These are phyloP conservation scores for Spongospora subterranea DNA, from an alignment of 208 protist genomes.

Conservation along the genomic window DNA sequence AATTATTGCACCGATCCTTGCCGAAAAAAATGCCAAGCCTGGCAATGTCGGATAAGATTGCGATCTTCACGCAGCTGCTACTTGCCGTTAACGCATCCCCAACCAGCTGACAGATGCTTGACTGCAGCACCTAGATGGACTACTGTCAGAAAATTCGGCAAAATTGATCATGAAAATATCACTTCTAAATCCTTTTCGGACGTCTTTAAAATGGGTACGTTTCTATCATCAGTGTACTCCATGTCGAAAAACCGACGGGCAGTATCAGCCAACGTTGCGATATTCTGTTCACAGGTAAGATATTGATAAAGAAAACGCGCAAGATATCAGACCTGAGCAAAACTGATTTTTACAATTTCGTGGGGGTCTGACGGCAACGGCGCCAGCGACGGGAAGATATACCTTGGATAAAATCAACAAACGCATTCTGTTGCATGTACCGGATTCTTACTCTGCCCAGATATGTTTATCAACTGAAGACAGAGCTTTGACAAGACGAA, in stretches of 20 bases:
- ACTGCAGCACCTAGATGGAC: conserved; percentile 27
- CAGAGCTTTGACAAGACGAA: background rate
- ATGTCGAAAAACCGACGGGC: background rate
- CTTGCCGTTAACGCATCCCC: background rate
- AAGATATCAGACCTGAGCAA: conserved; percentile 15
- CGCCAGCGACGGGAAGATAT: conserved; percentile 9
- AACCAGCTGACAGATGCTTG: background rate
- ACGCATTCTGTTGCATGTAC: background rate
- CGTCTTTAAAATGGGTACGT: background rate
- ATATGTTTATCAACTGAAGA: background rate
- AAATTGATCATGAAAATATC: background rate
- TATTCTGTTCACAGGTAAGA: background rate
- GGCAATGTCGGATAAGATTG: conserved; percentile 25
- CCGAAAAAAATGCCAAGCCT: conserved; percentile 43
- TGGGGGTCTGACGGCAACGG: background rate
- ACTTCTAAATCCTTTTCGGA: background rate
- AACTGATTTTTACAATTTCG: conserved; percentile 43
- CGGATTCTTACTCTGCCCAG: background rate
- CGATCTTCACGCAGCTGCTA: conserved; percentile 17
- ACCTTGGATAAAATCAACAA: background rate
- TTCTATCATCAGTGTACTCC: background rate
- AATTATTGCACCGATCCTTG: background rate
- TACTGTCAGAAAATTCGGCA: background rate
- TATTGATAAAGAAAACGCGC: background rate
- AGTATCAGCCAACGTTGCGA: background rate